Percentiles rank a stretch among this genome's conserved stretches.
phyloP scores from a whole-genome alignment of 306 rosid species.

The Quercus gilva region DNA sequence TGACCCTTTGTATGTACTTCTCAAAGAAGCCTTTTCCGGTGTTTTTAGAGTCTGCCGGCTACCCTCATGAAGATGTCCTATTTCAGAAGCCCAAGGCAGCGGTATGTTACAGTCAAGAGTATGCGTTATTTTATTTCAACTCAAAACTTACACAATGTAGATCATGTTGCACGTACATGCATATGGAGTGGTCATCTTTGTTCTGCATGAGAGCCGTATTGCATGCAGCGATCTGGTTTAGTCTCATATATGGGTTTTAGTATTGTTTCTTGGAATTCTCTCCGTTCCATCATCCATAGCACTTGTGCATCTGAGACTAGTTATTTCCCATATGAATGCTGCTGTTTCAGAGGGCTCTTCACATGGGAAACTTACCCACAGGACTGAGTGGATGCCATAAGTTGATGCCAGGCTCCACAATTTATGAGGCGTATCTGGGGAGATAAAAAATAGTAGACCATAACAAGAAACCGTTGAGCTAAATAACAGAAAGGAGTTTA shows the following conservation, averaged over 20 bases:
- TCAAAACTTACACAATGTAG: background rate
- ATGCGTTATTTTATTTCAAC: background rate
- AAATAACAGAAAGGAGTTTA: background rate
- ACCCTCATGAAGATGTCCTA: conserved; percentile 69
- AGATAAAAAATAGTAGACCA: background rate
- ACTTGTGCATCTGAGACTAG: background rate
- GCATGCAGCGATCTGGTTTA: background rate
- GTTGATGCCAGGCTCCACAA: background rate
- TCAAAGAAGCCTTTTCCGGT: conserved; percentile 92
- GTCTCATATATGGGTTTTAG: background rate
- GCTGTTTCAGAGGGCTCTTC: background rate
- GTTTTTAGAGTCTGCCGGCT: conserved; percentile 88
- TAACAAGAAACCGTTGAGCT: background rate
- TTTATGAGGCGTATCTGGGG: background rate
- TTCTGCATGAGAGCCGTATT: background rate
- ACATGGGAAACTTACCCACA: background rate
- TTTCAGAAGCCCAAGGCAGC: conserved; percentile 93
- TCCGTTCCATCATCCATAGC: background rate
- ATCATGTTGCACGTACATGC: background rate
- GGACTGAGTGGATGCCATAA: background rate
- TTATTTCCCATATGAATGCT: background rate
- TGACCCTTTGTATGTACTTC: conserved; percentile 74
- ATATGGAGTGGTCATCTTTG: background rate
- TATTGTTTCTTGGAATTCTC: background rate
- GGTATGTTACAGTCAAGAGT: conserved; percentile 39